Conservation (phyloP, 495 filamentous ascomycete genomes). For the Xylaria acuta region DNA sequence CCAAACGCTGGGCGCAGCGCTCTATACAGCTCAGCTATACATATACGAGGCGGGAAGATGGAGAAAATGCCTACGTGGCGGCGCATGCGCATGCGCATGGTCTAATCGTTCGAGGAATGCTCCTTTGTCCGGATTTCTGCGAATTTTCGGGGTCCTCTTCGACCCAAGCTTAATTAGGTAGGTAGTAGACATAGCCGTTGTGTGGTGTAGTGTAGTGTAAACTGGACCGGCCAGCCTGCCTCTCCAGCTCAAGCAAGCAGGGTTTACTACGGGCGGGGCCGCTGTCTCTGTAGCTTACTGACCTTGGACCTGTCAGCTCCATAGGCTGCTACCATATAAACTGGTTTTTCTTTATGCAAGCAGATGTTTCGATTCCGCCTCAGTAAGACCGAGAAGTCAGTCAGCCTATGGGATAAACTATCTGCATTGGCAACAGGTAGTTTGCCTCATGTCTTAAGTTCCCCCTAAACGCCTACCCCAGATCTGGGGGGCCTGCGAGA, state of each 20-base stretch:
- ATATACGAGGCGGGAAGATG: background rate
- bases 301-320: background rate
- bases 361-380: background rate
- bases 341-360: background rate
- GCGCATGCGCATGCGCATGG: conserved; percentile 12
- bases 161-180: conserved; percentile 3
- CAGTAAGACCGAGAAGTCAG: background rate
- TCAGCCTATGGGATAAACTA: background rate
- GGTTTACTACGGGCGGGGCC: conserved; percentile 8
- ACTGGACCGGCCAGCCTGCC: background rate
- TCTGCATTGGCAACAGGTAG: background rate
- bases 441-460: background rate
- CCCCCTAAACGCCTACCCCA: background rate
- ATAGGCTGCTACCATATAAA: background rate
- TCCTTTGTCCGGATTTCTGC: background rate
- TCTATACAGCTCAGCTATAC: background rate
- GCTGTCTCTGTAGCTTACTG: conserved; percentile 12
- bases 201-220: background rate
- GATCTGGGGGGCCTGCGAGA: background rate
- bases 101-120: conserved; percentile 3
- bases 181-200: conserved; percentile 1
- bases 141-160: conserved; percentile 11
- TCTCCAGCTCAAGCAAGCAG: background rate
- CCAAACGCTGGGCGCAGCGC: background rate
- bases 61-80: conserved; percentile 8